A percentile compares a stretch with the other conserved stretches of the same genome.
These are phyloP conservation scores for Malus sieversii DNA, from an alignment of 306 rosid species.

Conservation along the genomic window DNA sequence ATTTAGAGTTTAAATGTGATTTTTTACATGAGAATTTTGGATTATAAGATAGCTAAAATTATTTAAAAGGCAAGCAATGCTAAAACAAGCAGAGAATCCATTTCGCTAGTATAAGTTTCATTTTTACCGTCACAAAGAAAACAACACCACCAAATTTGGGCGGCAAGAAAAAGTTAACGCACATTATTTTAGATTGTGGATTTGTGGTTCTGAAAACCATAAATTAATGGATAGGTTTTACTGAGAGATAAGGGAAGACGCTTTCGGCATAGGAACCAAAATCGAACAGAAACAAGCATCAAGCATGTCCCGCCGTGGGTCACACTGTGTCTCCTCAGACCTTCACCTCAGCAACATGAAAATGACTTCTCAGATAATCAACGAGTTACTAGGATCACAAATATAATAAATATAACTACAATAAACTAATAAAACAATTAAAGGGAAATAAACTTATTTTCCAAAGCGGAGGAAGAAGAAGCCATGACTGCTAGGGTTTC, in stretches of 20 bases:
- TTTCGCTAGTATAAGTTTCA: background rate
- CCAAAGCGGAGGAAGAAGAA: no score
- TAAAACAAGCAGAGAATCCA: background rate
- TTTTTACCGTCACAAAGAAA: background rate
- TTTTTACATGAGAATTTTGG: no score
- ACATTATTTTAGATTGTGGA: background rate
- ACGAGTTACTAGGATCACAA: no score
- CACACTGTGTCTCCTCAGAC: background rate
- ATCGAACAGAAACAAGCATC: background rate
- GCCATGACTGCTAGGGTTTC: no score
- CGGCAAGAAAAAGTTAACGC: background rate
- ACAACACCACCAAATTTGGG: background rate
- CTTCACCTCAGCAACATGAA: background rate
- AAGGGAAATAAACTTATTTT: no score
- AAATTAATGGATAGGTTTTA: background rate
- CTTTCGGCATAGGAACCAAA: background rate
- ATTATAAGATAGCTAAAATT: no score
- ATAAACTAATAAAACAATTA: no score
- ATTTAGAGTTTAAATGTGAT: no score
- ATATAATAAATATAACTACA: no score
- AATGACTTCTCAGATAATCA: conserved; percentile 19
- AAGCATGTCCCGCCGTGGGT: conserved; percentile 15
- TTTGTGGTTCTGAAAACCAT: background rate
- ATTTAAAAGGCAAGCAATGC: background rate
- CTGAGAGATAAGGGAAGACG: background rate